Conservation (phyloP, 371 early-diverging fungal genomes). For the Smittium culicis region DNA sequence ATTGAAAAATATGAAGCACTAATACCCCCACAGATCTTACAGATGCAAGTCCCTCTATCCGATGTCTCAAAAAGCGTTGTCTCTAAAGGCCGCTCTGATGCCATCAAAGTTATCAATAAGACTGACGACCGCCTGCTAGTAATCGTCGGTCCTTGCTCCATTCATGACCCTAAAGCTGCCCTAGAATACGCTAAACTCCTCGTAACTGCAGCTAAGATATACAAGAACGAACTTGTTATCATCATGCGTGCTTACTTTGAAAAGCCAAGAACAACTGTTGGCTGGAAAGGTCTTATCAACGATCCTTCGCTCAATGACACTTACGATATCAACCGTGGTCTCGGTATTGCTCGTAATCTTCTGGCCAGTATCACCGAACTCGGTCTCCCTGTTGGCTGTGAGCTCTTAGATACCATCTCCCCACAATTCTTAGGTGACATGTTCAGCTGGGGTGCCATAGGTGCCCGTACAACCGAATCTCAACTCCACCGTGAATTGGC, state of each 20-base stretch:
- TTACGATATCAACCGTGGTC: conserved; percentile 79
- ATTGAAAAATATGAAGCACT: conserved; percentile 80
- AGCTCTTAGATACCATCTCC: conserved; percentile 84
- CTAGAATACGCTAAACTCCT: conserved; percentile 57
- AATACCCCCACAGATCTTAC: conserved; percentile 87
- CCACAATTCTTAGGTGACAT: conserved; percentile 88
- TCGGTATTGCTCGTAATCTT: conserved; percentile 66
- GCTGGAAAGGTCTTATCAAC: conserved; percentile 90
- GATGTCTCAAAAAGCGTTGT: conserved; percentile 33
- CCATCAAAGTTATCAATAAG: conserved; percentile 56
- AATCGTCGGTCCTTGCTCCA: conserved; percentile 88
- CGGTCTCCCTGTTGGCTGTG: conserved; percentile 78
- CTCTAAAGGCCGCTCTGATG: conserved; percentile 44
- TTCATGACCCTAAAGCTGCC: conserved; percentile 76
- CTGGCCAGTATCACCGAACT: conserved; percentile 54
- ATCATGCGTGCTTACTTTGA: conserved; percentile 92
- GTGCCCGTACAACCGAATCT: conserved; percentile 87
- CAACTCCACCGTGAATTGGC: conserved; percentile 89
- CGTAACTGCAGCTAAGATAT: conserved; percentile 40
- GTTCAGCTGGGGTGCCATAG: conserved; percentile 88
- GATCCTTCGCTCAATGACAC: conserved; percentile 73
- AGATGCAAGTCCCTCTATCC: conserved; percentile 62
- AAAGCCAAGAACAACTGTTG: conserved; percentile 87
- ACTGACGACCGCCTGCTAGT: conserved; percentile 72
- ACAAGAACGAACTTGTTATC: conserved; percentile 49